Conservation (phyloP, 1,139 yeast species). For the Tardiomyces blankii region DNA sequence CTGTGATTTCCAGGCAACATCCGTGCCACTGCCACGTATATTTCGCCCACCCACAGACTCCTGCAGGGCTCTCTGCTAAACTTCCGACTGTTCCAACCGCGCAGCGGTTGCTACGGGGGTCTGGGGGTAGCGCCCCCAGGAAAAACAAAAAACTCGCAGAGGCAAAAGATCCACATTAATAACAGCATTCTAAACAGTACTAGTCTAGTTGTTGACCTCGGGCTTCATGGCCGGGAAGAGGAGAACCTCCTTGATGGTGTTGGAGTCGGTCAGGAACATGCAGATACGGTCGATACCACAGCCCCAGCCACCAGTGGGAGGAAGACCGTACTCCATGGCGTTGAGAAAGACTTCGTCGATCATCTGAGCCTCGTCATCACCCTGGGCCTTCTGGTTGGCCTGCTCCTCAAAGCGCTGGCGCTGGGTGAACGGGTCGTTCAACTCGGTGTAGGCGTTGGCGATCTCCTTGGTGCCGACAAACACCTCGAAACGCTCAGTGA, state of each 20-base stretch:
- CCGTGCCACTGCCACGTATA: too few relatives aligned
- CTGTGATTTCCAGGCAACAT: too few relatives aligned
- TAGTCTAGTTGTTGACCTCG: constrained; percentile 32
- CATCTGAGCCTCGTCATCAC: constrained; percentile 98
- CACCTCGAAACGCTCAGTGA: constrained; percentile 97
- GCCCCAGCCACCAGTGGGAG: constrained; percentile 99
- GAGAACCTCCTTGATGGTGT: constrained; percentile 94
- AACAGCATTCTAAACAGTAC: too few relatives aligned
- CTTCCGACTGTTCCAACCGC: too few relatives aligned
- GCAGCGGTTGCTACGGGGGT: too few relatives aligned
- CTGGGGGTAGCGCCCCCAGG: too few relatives aligned
- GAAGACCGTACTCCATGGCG: constrained; percentile 96
- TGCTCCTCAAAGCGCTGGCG: constrained; percentile 97
- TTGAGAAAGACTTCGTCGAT: constrained; percentile 95
- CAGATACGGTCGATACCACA: constrained; percentile 98
- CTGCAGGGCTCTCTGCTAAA: too few relatives aligned
- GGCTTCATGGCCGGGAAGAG: constrained; percentile 99
- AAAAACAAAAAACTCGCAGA: too few relatives aligned
- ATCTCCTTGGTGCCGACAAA: constrained; percentile 98
- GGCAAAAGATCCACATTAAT: too few relatives aligned
- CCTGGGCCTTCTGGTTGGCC: constrained; percentile 96
- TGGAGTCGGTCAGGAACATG: constrained; percentile 94
- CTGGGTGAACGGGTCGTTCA: constrained; percentile 98
- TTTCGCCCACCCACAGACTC: too few relatives aligned
- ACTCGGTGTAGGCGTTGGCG: constrained; percentile 96